Evolutionary conservation across 495 filamentous ascomycete genomes (phyloP).

Genomic region (Filosporella fistucella): DNA sequence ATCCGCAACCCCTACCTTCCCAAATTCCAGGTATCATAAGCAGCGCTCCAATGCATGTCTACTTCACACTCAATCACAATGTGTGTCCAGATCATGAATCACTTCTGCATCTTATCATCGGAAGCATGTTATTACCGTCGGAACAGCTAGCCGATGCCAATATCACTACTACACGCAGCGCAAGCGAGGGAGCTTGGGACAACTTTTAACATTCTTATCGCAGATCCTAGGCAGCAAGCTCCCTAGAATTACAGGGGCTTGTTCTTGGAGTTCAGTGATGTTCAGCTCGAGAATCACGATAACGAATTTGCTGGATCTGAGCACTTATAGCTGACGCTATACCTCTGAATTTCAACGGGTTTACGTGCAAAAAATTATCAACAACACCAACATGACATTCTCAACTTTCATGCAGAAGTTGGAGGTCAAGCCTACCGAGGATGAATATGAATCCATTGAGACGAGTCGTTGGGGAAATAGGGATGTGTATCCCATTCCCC

Average conservation of each 20-base stretch:
- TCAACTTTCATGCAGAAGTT: conserved; percentile 1
- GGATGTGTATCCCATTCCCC: conserved; percentile 27
- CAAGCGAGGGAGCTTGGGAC: not conserved
- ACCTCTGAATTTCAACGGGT: not conserved
- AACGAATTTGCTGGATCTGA: too few species aligned
- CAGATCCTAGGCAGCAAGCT: not conserved
- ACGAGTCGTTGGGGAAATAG: conserved; percentile 20
- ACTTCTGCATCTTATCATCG: not conserved
- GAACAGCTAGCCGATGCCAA: not conserved
- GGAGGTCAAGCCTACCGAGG: conserved; percentile 7
- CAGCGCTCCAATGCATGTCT: not conserved
- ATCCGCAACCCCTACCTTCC: not conserved
- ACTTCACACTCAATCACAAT: not conserved
- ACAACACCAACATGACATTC: not conserved
- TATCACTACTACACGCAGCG: not conserved
- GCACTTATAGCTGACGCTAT: not conserved
- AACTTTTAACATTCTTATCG: not conserved
- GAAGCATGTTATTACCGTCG: not conserved
- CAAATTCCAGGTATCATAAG: not conserved
- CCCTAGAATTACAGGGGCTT: not conserved
- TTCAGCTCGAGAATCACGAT: too few species aligned
- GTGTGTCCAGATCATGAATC: not conserved
- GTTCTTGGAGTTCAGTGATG: too few species aligned
- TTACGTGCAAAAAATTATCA: not conserved
- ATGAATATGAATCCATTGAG: conserved; percentile 4